phyloP scores from a whole-genome alignment of 768 basidiomycete genomes.

The Tulasnella sp. region DNA sequence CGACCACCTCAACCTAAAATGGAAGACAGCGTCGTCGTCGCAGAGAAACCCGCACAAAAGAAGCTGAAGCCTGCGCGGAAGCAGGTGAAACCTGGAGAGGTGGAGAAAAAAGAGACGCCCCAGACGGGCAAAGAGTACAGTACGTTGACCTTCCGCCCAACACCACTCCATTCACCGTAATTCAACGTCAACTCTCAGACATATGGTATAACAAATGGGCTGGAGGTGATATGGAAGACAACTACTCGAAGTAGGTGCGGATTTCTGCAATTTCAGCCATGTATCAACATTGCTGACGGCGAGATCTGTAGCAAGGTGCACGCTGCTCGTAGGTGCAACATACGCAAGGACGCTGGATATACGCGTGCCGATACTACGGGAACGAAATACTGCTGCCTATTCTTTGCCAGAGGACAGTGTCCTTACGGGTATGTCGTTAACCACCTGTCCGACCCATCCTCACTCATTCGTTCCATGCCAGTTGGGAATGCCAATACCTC shows the following conservation, averaged over 20 bases:
- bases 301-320: slow-evolving; percentile 62
- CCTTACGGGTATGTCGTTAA: slow-evolving; percentile 68
- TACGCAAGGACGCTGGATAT: slow-evolving; percentile 79
- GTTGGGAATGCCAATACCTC: slow-evolving; percentile 81
- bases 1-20: not conserved
- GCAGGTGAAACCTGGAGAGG: slow-evolving; percentile 82
- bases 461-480: not conserved
- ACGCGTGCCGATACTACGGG: slow-evolving; percentile 92
- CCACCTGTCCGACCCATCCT: slow-evolving; percentile 20
- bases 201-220: slow-evolving; percentile 99
- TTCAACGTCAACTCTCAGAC: slow-evolving; percentile 36
- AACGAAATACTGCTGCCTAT: slow-evolving; percentile 86
- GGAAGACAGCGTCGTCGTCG: not conserved
- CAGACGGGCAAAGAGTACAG: slow-evolving; percentile 97
- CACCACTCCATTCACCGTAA: slow-evolving; percentile 2
- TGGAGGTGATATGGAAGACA: slow-evolving; percentile 96
- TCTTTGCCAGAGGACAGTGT: slow-evolving; percentile 93
- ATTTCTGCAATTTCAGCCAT: slow-evolving; percentile 16
- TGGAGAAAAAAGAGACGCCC: slow-evolving; percentile 74
- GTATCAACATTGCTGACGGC: not conserved
- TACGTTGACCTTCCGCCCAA: slow-evolving; percentile 31
- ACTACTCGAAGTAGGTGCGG: slow-evolving; percentile 88
- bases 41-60: slow-evolving; percentile 29
- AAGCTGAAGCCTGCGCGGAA: slow-evolving; percentile 87
- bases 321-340: slow-evolving; percentile 82